Evolutionary conservation across 2,329 filamentous ascomycete species (phyloP), one percentile per base, ranked within the genome.

Genomic region (Leptographium radiaticola): DNA sequence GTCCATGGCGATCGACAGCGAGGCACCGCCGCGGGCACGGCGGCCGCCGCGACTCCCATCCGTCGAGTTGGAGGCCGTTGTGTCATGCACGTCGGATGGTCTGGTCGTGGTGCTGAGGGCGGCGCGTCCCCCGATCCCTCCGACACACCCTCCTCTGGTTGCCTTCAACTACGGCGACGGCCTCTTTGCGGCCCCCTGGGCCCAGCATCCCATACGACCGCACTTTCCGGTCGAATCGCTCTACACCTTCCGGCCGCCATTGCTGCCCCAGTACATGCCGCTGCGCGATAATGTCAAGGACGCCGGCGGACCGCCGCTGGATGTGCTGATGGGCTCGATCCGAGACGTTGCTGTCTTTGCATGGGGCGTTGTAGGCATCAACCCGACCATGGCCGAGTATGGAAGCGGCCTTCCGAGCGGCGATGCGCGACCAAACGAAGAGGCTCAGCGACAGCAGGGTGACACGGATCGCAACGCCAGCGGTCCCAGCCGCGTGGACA

Each of bases 31-130:
- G 15, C 60, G 58, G 39, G 61, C 63, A 15, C 20, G 30, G 15
- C 60, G 58, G 39, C 61, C 63, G 16, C 63, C 65, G 33, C 60
- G 61, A 0, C 64, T 70, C 8, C 68, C 68, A 2, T 73, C 75
- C 1, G 74, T 89, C 51, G 87, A 94, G 68, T 71, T 95, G 5
- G 89, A 95, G 68, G 89, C 88, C 2, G 87, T 95, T n/a, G 83
- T 95, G 6, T 94, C 89, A 0, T 95, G 89, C 68, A 89, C 88
- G 2, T 94, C 89, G 0, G 89, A 95, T 65, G 89, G 89, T 1
- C 72, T 95, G 0, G 87, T 94, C 2, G 87, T 94, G 9, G 83
- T 91, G 50, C 71, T 94, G 15, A 80, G 89, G 54, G 80, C 79
- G 58, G 88, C 88, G 30, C 79, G 86, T 31, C 83, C 87, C 5